phyloP scores from a whole-genome alignment of 768 basidiomycete genomes.

The Chalciporus piperatus region DNA sequence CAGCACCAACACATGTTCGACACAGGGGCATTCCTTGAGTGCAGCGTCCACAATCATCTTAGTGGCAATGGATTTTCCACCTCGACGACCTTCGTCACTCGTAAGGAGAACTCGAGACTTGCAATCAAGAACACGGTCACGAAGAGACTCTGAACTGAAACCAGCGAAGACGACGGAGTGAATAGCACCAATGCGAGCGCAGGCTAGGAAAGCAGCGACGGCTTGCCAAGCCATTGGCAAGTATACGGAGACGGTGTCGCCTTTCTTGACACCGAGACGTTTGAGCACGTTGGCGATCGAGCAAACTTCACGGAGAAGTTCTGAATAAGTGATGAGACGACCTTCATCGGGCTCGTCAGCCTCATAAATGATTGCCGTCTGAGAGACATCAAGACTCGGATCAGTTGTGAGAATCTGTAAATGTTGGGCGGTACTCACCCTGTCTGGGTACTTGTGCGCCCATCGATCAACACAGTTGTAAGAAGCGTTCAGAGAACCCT shows the following conservation, averaged over 20 bases:
- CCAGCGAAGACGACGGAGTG: constrained; percentile 98
- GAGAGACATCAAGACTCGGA: neutral
- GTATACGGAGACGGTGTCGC: constrained; percentile 91
- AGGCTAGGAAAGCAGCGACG: constrained; percentile 94
- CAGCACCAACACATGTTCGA: constrained; percentile 90
- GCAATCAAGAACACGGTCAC: constrained; percentile 91
- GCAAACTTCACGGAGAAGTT: constrained; percentile 90
- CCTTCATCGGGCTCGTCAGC: constrained; percentile 91
- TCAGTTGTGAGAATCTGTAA: neutral
- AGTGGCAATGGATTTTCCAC: constrained; percentile 93
- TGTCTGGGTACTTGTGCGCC: constrained; percentile 87
- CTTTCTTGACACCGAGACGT: constrained; percentile 86
- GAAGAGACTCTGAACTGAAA: constrained; percentile 91
- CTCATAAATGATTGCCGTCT: constrained; percentile 98
- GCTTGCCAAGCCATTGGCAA: constrained; percentile 96
- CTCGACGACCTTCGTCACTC: constrained; percentile 89
- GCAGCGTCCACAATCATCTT: constrained; percentile 94
- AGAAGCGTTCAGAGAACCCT: constrained; percentile 86
- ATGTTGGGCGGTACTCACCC: constrained; percentile 40
- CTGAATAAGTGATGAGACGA: constrained; percentile 69
- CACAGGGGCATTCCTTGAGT: constrained; percentile 75
- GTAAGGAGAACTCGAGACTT: constrained; percentile 90
- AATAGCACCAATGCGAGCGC: constrained; percentile 93
- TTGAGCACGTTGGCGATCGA: constrained; percentile 90
- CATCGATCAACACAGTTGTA: constrained; percentile 99